Conservation (phyloP, 352 stramenopile genomes). For the Globisporangium carolinianum region DNA sequence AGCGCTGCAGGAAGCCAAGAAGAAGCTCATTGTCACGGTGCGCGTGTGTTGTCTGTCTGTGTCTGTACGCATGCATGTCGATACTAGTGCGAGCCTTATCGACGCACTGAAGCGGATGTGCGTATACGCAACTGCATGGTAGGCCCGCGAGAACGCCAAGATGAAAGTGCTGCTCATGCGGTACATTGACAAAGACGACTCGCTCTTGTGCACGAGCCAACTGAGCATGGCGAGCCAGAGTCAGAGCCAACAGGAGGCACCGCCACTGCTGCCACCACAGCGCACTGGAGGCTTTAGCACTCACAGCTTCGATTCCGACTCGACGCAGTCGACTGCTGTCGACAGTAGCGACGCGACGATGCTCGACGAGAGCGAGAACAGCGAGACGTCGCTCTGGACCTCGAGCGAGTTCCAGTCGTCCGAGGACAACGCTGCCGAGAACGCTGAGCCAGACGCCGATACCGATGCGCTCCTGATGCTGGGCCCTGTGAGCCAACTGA, state of each 20-base stretch:
- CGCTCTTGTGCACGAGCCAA: slow-evolving; percentile 68
- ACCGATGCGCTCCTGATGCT: slow-evolving; percentile 21
- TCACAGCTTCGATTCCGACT: not conserved
- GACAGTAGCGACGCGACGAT: slow-evolving; percentile 32
- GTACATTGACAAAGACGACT: slow-evolving; percentile 84
- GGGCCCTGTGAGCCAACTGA: slow-evolving; percentile 61
- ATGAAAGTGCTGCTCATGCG: slow-evolving; percentile 84
- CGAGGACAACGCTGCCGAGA: slow-evolving; percentile 16
- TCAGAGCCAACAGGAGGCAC: slow-evolving; percentile 14
- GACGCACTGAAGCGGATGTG: not conserved
- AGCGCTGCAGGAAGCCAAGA: slow-evolving; percentile 46
- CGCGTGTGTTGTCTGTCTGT: not conserved
- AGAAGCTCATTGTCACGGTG: slow-evolving; percentile 63
- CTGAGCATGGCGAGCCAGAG: slow-evolving; percentile 34
- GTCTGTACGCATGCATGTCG: no score
- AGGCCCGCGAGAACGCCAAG: slow-evolving; percentile 81
- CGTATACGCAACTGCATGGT: not conserved
- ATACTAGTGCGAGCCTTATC: not conserved
- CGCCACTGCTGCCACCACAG: not conserved
- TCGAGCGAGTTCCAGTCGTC: slow-evolving; percentile 36
- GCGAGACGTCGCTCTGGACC: slow-evolving; percentile 53
- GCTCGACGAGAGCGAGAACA: slow-evolving; percentile 47
- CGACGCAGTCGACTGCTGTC: slow-evolving; percentile 6
- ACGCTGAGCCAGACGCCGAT: slow-evolving; percentile 12
- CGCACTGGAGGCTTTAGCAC: not conserved